A percentile compares a stretch with the other conserved stretches of the same genome.
These are phyloP conservation scores for Choricystis sp. DNA, from an alignment of 139 green algal genomes.

Conservation along the genomic window DNA sequence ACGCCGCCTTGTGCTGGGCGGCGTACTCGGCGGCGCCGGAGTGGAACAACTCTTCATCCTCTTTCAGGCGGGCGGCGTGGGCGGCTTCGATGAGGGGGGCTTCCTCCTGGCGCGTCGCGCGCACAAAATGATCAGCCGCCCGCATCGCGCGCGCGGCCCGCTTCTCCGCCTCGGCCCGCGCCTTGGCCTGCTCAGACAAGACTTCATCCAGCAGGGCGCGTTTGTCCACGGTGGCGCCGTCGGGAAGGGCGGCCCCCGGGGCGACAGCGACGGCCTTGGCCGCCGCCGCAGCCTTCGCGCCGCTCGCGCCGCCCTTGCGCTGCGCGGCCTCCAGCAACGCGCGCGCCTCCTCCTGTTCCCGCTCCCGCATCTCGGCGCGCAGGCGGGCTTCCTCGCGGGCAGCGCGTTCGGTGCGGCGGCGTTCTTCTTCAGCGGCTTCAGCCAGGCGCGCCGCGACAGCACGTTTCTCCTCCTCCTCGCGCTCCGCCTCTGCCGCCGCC, in stretches of 20 bases:
- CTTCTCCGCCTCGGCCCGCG: slow-evolving; percentile 25
- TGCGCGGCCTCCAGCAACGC: slow-evolving; percentile 11
- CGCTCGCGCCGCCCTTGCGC: slow-evolving; percentile 15
- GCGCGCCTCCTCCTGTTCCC: slow-evolving; percentile 33
- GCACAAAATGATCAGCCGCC: slow-evolving; percentile 89
- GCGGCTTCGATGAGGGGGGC: slow-evolving; percentile 32
- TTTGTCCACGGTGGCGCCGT: no score
- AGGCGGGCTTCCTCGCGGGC: slow-evolving; percentile 63
- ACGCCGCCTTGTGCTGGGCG: slow-evolving; percentile 41
- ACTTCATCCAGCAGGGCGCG: neutral
- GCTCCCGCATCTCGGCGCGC: slow-evolving; percentile 55
- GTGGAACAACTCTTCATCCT: slow-evolving; percentile 39
- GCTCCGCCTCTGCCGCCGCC: slow-evolving; percentile 60
- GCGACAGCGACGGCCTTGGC: slow-evolving; percentile 4
- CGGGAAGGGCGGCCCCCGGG: neutral
- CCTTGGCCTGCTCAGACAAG: neutral
- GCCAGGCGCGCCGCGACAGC: slow-evolving; percentile 35
- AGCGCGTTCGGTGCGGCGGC: slow-evolving; percentile 11
- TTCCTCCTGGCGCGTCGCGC: slow-evolving; percentile 85
- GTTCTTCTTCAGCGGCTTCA: slow-evolving; percentile 48
- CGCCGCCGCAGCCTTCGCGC: slow-evolving; percentile 9
- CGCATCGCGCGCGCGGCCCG: slow-evolving; percentile 1
- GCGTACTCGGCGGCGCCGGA: slow-evolving; percentile 17
- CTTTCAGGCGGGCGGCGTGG: slow-evolving; percentile 12
- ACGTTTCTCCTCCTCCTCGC: slow-evolving; percentile 56